Evolutionary conservation across 2,329 filamentous ascomycete species (phyloP).

Genomic region (Fusarium paranaense): DNA sequence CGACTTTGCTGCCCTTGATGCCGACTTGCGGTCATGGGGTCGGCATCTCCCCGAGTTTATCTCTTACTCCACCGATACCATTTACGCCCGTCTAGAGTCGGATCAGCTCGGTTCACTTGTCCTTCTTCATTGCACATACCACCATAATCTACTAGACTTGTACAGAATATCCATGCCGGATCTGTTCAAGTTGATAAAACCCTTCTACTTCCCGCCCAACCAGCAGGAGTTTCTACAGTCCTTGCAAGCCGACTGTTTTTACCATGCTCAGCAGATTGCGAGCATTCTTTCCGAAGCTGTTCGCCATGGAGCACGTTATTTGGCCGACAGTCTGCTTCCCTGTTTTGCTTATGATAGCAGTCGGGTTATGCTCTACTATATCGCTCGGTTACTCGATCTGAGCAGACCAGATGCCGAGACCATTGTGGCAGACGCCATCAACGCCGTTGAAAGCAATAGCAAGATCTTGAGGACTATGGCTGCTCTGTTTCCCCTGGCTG

Average conservation of each 20-base stretch:
- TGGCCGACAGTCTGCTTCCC: slow-evolving; percentile 59
- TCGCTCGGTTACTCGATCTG: slow-evolving; percentile 56
- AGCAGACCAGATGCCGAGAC: slow-evolving; percentile 49
- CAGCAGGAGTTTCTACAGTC: slow-evolving; percentile 52
- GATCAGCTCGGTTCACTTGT: slow-evolving; percentile 59
- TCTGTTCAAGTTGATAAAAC: slow-evolving; percentile 57
- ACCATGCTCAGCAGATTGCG: slow-evolving; percentile 53
- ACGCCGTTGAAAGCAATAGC: slow-evolving; percentile 54
- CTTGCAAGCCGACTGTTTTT: slow-evolving; percentile 53
- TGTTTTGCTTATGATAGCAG: slow-evolving; percentile 61
- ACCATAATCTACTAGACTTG: slow-evolving; percentile 59
- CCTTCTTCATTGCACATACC: slow-evolving; percentile 59
- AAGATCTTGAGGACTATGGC: slow-evolving; percentile 53
- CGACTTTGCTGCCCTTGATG: slow-evolving; percentile 55
- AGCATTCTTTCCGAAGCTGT: slow-evolving; percentile 54
- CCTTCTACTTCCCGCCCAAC: slow-evolving; percentile 54
- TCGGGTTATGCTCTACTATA: slow-evolving; percentile 60
- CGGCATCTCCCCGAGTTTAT: slow-evolving; percentile 57
- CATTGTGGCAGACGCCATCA: slow-evolving; percentile 53
- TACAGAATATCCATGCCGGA: slow-evolving; percentile 60
- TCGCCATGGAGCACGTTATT: slow-evolving; percentile 53
- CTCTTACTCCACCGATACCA: slow-evolving; percentile 56
- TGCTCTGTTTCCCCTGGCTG: slow-evolving; percentile 53
- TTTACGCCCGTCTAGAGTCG: slow-evolving; percentile 59
- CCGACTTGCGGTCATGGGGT: slow-evolving; percentile 55